Percentiles rank a stretch among this genome's conserved stretches.
phyloP scores from a whole-genome alignment of 2,329 filamentous ascomycete species.

The Tolypocladium amazonense region DNA sequence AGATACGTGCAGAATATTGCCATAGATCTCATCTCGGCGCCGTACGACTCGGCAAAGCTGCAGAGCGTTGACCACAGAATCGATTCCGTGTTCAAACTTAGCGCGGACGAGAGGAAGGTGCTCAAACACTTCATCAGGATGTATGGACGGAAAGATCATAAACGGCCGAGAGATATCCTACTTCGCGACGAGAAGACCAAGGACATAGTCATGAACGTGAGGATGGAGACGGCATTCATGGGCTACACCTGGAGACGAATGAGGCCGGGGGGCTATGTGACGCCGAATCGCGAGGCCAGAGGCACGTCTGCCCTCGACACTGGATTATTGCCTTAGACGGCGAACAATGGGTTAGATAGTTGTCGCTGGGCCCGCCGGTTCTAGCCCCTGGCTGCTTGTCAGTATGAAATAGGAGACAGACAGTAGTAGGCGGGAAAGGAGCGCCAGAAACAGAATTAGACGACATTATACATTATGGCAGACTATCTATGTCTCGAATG shows the following conservation, averaged over 20 bases:
- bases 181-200: slow-evolving; percentile 62
- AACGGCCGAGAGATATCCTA: slow-evolving; percentile 74
- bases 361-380: background rate
- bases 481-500: background rate
- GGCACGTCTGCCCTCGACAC: background rate
- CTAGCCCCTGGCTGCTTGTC: background rate
- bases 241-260: slow-evolving; percentile 74
- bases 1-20: slow-evolving; percentile 31
- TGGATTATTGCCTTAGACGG: background rate
- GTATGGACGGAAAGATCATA: slow-evolving; percentile 56
- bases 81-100: slow-evolving; percentile 24
- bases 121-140: slow-evolving; percentile 40
- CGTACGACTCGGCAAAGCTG: slow-evolving; percentile 37
- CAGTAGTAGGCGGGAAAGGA: background rate
- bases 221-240: slow-evolving; percentile 75
- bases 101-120: slow-evolving; percentile 25
- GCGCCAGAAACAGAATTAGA: background rate
- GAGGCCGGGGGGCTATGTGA: slow-evolving; percentile 20
- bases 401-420: background rate
- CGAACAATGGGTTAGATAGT: background rate
- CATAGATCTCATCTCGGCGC: slow-evolving; percentile 31
- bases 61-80: slow-evolving; percentile 39
- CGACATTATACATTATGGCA: background rate
- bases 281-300: slow-evolving; percentile 1
- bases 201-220: slow-evolving; percentile 60